Percentiles rank a stretch among this genome's conserved stretches.
These are phyloP conservation scores for Aspergillus coremiiformis DNA, from an alignment of 495 filamentous ascomycete species.

Conservation along the genomic window DNA sequence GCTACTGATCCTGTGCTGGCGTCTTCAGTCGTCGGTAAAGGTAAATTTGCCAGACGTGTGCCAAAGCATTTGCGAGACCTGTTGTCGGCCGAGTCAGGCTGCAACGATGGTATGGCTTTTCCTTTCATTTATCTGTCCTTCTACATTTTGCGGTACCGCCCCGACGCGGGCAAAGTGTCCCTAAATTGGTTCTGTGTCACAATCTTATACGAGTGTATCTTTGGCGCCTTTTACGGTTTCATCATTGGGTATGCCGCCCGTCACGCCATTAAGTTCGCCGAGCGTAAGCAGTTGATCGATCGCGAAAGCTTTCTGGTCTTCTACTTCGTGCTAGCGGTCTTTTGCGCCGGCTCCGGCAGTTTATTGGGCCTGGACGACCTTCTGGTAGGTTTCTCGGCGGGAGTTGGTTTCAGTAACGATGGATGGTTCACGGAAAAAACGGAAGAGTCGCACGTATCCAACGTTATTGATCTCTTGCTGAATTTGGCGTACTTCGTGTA, in stretches of 20 bases:
- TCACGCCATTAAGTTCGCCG: slow-evolving; percentile 84
- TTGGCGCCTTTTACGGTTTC: slow-evolving; percentile 86
- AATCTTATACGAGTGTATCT: slow-evolving; percentile 92
- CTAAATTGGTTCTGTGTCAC: slow-evolving; percentile 86
- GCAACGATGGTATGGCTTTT: slow-evolving; percentile 99
- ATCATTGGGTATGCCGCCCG: slow-evolving; percentile 79
- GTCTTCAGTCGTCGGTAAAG: slow-evolving; percentile 96
- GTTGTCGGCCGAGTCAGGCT: slow-evolving; percentile 93
- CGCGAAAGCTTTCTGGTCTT: slow-evolving; percentile 97
- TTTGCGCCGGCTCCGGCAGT: slow-evolving; percentile 91
- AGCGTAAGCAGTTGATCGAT: slow-evolving; percentile 80
- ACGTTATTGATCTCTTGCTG: slow-evolving; percentile 95
- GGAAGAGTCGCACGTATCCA: slow-evolving; percentile 96
- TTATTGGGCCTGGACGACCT: slow-evolving; percentile 90
- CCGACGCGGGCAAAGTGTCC: slow-evolving; percentile 58
- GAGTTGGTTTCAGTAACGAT: slow-evolving; percentile 97
- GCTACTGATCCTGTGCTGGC: slow-evolving; percentile 97
- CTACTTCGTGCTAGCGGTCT: slow-evolving; percentile 95
- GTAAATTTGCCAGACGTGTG: slow-evolving; percentile 95
- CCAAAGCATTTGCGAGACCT: slow-evolving; percentile 95
- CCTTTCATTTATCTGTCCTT: slow-evolving; percentile 92
- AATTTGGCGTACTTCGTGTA: slow-evolving; percentile 99
- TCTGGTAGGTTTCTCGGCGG: slow-evolving; percentile 90
- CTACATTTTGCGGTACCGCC: slow-evolving; percentile 77
- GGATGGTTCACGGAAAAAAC: slow-evolving; percentile 99